Evolutionary conservation across 192 early-diverging fungal genomes (phyloP), one percentile per base, ranked within the genome.

Genomic region (Linnemannia exigua): DNA sequence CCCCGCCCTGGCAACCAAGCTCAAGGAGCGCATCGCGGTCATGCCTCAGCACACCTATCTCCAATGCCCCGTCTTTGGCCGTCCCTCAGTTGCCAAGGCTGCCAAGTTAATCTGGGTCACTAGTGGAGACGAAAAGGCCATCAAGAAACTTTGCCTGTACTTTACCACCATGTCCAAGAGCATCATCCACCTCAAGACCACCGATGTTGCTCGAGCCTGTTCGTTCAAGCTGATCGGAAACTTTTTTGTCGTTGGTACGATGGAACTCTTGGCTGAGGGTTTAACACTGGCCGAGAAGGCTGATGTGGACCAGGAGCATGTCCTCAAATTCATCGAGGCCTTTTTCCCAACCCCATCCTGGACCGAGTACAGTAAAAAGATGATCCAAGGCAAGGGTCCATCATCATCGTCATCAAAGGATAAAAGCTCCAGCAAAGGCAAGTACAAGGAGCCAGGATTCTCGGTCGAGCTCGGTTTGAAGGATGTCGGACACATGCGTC

Each of bases 161-260:
- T 79, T 85, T 46, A 84, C 76, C 4, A 79, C 76, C 17, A 78
- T 84, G 82, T 73, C 69, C 61, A 78, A 63, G 54, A 31, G 4
- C 28, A 72, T 77, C 37, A 77, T 77, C 67, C 76, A 77, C 20
- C 76, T 77, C 48, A 77, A 77, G 76, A 77, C 91, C 16, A 63
- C 83, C 6, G 87, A 92, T 61, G 82, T 84, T 4, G 79, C 74
- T 9, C 52, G 76, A 0, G 92, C 91, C 0, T 87, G 89, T 8
- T 84, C 77, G 8, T 90, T 93, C 76, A 95, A 95, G 69, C 84
- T 95, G 11, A 75, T 90, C 25, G 93, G 93, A 48, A 95, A 95
- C 75, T 95, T 91, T 70, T 89, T 95, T 74, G 79, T 95, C 25
- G 84, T 81, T 0, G 77, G 89, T 0, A 72, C 87, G 3, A 78